Percentiles rank a stretch among this genome's conserved stretches.
Conservation (phyloP, 2,329 filamentous ascomycete species). For the Escovopsis sp. region DNA sequence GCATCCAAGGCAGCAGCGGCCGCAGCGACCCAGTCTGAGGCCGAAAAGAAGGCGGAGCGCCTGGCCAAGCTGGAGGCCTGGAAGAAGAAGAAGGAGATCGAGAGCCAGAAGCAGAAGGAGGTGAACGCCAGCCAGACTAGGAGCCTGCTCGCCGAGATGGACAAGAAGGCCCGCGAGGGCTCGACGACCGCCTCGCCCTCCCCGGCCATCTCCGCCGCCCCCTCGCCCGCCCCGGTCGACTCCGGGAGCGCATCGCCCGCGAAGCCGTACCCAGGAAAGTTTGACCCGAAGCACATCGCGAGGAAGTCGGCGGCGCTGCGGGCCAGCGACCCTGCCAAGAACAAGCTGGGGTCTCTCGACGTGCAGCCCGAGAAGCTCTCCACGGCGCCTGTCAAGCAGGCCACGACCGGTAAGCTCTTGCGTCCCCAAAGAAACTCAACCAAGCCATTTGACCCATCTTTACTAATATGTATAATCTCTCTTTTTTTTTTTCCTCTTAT, state of each 20-base stretch:
- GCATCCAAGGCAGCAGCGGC: conserved; percentile 30
- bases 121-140: conserved; percentile 49
- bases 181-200: conserved; percentile 26
- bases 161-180: conserved; percentile 45
- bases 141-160: conserved; percentile 58
- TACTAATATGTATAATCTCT: too few relatives aligned
- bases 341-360: conserved; percentile 32
- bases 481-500: not conserved
- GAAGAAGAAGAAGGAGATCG: conserved; percentile 79
- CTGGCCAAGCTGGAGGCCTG: conserved; percentile 74
- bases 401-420: conserved; percentile 21
- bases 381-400: conserved; percentile 17
- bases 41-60: conserved; percentile 62
- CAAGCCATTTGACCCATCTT: too few relatives aligned
- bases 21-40: conserved; percentile 43
- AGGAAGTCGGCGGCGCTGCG: conserved; percentile 57
- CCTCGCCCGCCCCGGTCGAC: conserved; percentile 30
- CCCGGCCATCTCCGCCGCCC: conserved; percentile 34
- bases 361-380: conserved; percentile 21
- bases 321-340: conserved; percentile 36
- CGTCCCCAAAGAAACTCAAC: too few relatives aligned
- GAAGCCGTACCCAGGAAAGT: conserved; percentile 58
- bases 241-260: conserved; percentile 36
- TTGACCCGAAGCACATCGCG: conserved; percentile 72
- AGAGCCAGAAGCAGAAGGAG: conserved; percentile 57